These are phyloP conservation scores for Stentor roeselii DNA, from an alignment of 73 alveolate genomes.

Conservation along the genomic window DNA sequence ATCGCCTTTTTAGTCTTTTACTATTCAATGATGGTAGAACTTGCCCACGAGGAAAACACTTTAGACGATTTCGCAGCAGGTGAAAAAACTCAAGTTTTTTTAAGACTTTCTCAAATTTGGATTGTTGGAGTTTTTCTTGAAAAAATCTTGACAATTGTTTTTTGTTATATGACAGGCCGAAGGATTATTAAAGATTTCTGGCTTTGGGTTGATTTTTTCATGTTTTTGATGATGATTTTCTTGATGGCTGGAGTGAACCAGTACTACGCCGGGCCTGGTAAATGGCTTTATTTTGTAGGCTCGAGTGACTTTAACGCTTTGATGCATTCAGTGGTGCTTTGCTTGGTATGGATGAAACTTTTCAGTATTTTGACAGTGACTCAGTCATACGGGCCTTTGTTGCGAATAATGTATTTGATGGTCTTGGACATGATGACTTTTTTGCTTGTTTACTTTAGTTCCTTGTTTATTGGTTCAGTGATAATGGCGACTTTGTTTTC, in stretches of 20 bases:
- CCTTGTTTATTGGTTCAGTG: not conserved
- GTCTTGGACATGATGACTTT: not conserved
- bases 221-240: not conserved
- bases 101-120: constrained; percentile 19
- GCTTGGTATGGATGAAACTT: not conserved
- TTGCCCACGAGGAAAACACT: not conserved
- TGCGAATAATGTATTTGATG: constrained; percentile 2
- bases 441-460: not conserved
- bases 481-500: constrained; percentile 3
- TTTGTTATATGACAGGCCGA: not conserved
- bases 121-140: constrained; percentile 10
- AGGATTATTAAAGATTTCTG: not conserved
- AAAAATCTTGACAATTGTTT: not conserved
- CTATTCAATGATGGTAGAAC: not conserved
- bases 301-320: not conserved
- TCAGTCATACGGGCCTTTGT: constrained; percentile 27
- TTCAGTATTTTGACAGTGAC: not conserved
- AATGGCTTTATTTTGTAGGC: not conserved
- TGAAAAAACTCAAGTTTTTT: not conserved
- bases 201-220: constrained; percentile 17
- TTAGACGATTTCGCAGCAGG: not conserved
- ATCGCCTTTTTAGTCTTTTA: not conserved
- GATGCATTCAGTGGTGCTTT: not conserved
- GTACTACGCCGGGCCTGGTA: constrained; percentile 2
- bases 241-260: constrained; percentile 3